Base-by-base conservation (phyloP, 805 yeast species). In the Cyberlindnera nakhonratchasimensis region DNA sequence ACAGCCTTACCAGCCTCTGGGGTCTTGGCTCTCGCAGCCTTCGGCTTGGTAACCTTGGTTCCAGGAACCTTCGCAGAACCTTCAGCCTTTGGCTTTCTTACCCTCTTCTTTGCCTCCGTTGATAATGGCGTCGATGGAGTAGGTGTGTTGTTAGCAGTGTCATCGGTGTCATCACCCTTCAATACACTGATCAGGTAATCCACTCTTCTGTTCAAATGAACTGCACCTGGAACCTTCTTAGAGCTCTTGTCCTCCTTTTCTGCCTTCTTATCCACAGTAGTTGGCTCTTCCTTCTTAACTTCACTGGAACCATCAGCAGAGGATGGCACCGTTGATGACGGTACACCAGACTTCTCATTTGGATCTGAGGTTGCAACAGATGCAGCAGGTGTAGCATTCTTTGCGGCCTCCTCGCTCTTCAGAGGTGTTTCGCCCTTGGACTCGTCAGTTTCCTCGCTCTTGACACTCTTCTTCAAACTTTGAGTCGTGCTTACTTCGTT, bases 131-230 rank as follows among this genome's bases (percentile, higher is more conserved):
- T 63, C 8, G 61, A 44, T 3, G 65, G 57, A 2, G 55, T 62
- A n/a, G 63, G 56, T 5, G 62, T 53, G 21, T 54, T 51, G n/a
- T 35, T 42, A 2, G 55, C 38, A 14, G 51, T 49, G 12, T 67
- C 72, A 11, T 48, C 52, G 10, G 48, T 29, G 7, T 66, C 73
- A 20, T 74, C 82, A 16, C 81, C 96, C 47, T 74, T 73, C 52
- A 91, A 65, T 10, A 87, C 80, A 3, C 77, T 64, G 21, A 91
- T 74, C 55, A 93, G 70, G 55, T 90, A 91, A 60, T 95, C 99
- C 1, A 87, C 81, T 59, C 99, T 79, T 64, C 99, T 79, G 10
- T 86, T 87, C 38, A 93, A 69, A 64, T 93, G 99, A 14, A 93
- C 93, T 3, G 96, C 75, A 8, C 95, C 93, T 1, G 99, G 98